Conservation (phyloP, 73 alveolate genomes). For the Uronychia binucleata region DNA sequence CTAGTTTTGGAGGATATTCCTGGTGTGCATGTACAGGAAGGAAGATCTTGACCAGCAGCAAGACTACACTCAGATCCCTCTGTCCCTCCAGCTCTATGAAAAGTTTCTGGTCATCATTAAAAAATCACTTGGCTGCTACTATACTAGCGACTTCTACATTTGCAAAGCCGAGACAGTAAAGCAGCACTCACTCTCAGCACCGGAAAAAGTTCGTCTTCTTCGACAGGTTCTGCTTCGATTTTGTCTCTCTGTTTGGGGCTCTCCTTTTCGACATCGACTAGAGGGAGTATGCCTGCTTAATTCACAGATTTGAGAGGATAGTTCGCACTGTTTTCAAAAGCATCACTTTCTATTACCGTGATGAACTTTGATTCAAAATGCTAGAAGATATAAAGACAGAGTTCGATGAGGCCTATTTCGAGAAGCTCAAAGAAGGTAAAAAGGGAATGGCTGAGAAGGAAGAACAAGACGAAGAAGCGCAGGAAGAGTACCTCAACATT, state of each 20-base stretch:
- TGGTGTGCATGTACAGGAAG: background rate
- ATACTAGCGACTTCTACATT: constrained; percentile 1
- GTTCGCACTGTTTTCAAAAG: background rate
- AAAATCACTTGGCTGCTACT: background rate
- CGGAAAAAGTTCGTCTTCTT: background rate
- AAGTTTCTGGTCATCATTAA: background rate
- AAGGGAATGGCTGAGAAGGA: background rate
- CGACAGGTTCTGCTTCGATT: constrained; percentile 5
- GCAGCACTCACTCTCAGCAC: background rate
- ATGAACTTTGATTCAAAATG: background rate
- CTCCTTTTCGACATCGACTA: background rate
- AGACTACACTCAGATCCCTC: background rate
- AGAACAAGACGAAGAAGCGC: background rate
- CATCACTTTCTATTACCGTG: constrained; percentile 1
- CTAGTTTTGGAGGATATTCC: constrained; percentile 1
- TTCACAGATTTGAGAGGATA: background rate
- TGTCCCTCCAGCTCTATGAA: background rate
- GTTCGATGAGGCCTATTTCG: background rate
- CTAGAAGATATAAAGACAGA: background rate
- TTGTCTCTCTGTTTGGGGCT: background rate
- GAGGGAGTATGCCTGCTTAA: background rate
- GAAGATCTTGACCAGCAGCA: background rate
- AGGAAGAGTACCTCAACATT: constrained; percentile 1
- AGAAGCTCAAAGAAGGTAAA: background rate
- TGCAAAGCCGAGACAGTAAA: background rate